Conservation (phyloP, 169 alveolate genomes). For the Cryptosporidium parvum region DNA sequence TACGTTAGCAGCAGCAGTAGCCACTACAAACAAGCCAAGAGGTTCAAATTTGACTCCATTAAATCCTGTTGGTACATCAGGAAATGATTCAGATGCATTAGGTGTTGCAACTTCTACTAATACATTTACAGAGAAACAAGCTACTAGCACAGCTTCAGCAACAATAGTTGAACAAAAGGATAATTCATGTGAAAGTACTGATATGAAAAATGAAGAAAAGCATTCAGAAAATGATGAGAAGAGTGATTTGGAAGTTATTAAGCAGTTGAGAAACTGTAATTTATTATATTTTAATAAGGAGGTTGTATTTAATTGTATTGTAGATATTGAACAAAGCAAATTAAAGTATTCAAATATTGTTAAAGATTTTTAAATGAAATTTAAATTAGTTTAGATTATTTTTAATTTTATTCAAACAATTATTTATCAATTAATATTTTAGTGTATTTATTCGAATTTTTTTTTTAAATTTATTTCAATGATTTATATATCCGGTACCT, state of each 20-base stretch:
- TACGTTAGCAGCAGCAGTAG: conserved; percentile 73
- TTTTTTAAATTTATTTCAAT: background rate
- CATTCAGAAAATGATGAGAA: background rate
- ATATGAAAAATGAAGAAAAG: background rate
- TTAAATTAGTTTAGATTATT: background rate
- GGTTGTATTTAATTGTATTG: conserved; percentile 46
- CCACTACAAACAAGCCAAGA: conserved; percentile 29
- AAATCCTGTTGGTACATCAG: background rate
- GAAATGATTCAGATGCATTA: background rate
- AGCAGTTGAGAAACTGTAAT: conserved; percentile 43
- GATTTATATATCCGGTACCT: background rate
- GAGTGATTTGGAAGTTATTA: conserved; percentile 37
- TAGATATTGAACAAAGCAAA: conserved; percentile 68
- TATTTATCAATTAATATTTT: background rate
- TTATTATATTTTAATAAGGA: conserved; percentile 35
- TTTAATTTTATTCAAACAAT: background rate
- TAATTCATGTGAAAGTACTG: background rate
- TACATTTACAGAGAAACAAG: background rate
- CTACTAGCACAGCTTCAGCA: background rate
- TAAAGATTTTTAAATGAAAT: conserved; percentile 19
- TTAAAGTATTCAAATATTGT: conserved; percentile 42
- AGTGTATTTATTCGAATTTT: background rate
- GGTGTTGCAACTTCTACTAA: background rate
- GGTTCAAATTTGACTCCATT: background rate
- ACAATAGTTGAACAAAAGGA: background rate